phyloP scores from a whole-genome alignment of 2,329 filamentous ascomycete genomes.

The Xylaria sp. region DNA sequence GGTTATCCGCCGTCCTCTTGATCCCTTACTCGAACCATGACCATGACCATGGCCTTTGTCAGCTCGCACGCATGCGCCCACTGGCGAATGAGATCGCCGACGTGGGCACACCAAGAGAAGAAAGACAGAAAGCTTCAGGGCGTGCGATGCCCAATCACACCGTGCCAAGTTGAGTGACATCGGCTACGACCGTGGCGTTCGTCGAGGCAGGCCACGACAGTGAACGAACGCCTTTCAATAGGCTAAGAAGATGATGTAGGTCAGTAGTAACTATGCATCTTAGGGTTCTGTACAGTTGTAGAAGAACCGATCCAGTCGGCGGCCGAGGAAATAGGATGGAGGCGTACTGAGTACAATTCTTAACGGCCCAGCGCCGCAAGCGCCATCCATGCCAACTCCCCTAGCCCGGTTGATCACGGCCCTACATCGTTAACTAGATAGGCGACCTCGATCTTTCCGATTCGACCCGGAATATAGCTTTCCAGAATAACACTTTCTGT shows the following conservation, averaged over 20 bases:
- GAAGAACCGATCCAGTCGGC: background rate
- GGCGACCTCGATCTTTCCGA: slow-evolving; percentile 19
- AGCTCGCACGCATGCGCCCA: slow-evolving; percentile 21
- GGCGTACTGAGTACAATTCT: background rate
- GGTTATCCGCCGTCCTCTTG: slow-evolving; percentile 7
- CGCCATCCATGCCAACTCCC: slow-evolving; percentile 3
- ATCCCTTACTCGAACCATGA: slow-evolving; percentile 17
- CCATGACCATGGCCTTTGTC: slow-evolving; percentile 21
- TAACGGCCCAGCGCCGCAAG: slow-evolving; percentile 7
- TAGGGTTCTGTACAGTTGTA: background rate
- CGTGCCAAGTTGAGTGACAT: slow-evolving; percentile 32
- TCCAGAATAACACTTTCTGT: background rate
- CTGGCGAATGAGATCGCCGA: slow-evolving; percentile 20
- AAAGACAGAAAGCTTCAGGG: slow-evolving; percentile 14
- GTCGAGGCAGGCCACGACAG: slow-evolving; percentile 7
- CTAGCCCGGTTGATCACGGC: background rate
- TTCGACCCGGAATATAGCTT: background rate
- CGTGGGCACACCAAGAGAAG: slow-evolving; percentile 17
- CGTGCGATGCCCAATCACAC: slow-evolving; percentile 19
- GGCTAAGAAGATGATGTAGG: background rate
- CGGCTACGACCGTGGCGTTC: slow-evolving; percentile 33
- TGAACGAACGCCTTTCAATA: slow-evolving; percentile 2
- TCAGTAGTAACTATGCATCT: background rate
- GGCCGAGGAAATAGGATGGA: background rate
- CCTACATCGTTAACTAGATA: slow-evolving; percentile 10